phyloP scores from a whole-genome alignment of 345 rosid genomes.

The Eutrema heterophyllum region DNA sequence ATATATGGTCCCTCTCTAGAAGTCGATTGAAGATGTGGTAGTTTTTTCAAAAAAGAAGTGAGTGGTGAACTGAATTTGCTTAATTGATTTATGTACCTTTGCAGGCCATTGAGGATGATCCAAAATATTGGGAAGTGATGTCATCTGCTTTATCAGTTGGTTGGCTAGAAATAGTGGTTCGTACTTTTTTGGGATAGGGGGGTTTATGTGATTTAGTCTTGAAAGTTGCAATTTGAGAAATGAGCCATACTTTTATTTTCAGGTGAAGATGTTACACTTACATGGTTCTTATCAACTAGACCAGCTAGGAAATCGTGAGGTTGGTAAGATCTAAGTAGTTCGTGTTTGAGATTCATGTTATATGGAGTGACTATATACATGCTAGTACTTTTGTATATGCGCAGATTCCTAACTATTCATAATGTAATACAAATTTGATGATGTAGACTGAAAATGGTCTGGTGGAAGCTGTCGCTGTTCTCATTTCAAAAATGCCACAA shows the following conservation, averaged over 20 bases:
- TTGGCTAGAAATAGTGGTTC: conserved; percentile 87
- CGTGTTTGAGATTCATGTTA: conserved; percentile 14
- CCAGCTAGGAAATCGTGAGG: conserved; percentile 88
- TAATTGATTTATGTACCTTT: conserved; percentile 3
- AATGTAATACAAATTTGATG: conserved; percentile 23
- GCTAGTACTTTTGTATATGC: neutral
- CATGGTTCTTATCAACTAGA: conserved; percentile 93
- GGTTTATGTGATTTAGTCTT: neutral
- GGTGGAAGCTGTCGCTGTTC: conserved; percentile 91
- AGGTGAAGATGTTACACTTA: conserved; percentile 83
- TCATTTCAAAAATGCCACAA: conserved; percentile 91
- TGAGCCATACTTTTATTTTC: conserved; percentile 18
- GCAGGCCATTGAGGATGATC: conserved; percentile 76
- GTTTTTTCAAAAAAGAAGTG: conserved; percentile 1
- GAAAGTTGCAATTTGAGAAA: neutral
- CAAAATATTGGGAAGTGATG: conserved; percentile 81
- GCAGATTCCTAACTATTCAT: neutral
- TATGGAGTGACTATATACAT: conserved; percentile 9
- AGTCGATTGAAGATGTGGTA: neutral
- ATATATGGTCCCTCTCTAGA: neutral
- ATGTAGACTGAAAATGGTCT: conserved; percentile 90
- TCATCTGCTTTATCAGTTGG: conserved; percentile 82
- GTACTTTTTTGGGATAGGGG: conserved; percentile 17
- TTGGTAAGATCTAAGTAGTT: conserved; percentile 34
- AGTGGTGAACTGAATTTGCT: neutral